Base-by-base conservation (phyloP, 73 alveolate genomes). In the Stentor coeruleus region DNA sequence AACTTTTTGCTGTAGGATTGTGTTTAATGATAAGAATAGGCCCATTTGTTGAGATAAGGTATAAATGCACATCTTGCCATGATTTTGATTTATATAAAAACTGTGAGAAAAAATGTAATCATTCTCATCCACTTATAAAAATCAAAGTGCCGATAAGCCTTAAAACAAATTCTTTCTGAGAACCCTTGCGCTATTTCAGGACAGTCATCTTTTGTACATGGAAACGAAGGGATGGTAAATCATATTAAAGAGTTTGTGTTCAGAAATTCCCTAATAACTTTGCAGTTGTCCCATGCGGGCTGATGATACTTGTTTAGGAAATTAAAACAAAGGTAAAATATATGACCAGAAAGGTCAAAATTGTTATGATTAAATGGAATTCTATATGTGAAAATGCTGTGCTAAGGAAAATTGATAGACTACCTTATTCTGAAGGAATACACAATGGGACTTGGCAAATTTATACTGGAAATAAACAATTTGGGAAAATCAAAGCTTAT, bases 31-130 rank as follows among this genome's bases (percentile, higher is more conserved):
- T n/a, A n/a, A n/a, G n/a, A n/a, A 83, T 74, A 74, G 35, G 58
- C 57, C 99, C 99, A 28, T 76, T 95, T 35, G 74, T 86, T 3
- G 99, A 98, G 75, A 87, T 89, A 41, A 93, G 99, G 89, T 95
- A 88, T 76, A 89, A 91, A 85, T 95, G 99, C 81, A 74, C 90
- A 3, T 76, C 72, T 33, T 91, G 97, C 75, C 93, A 91, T 42
- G 92, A 95, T 85, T 93, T 85, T 84, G 99, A 95, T 73, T 87
- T 91, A 73, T 95, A 98, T 82, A 95, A 93, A 81, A 86, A 86
- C 3, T 95, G 99, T 79, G 91, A 93, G 76, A 90, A 86, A n/a
- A 91, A 88, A 41, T 82, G 76, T 39, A 73, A 15, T 3, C 97
- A 92, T 79, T 87, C 73, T 35, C 96, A 75, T 75, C 74, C 83